A percentile compares a stretch with the other conserved stretches of the same genome.
These are phyloP conservation scores for Penicillium fimorum DNA, from an alignment of 495 filamentous ascomycete species.

Conservation along the genomic window DNA sequence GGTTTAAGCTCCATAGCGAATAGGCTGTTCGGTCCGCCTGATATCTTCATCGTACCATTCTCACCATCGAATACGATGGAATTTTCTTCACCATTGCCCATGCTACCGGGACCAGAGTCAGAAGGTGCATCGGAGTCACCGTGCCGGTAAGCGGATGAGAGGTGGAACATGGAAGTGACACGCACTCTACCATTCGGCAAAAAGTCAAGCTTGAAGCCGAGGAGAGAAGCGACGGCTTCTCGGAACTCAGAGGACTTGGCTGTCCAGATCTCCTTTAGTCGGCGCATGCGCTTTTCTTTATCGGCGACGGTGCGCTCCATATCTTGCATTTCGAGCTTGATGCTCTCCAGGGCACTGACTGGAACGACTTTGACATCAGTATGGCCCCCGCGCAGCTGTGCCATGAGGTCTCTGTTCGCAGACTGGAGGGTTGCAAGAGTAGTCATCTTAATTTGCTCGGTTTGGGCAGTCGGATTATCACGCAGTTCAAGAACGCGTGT, in stretches of 20 bases:
- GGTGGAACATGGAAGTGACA: conserved; percentile 76
- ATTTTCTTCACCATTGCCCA: conserved; percentile 62
- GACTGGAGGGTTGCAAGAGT: conserved; percentile 73
- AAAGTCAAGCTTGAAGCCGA: conserved; percentile 93
- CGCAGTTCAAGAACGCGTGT: conserved; percentile 85
- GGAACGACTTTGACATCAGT: conserved; percentile 61
- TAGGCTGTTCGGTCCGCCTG: conserved; percentile 77
- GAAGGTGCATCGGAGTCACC: conserved; percentile 53
- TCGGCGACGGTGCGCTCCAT: conserved; percentile 71
- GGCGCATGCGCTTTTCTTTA: conserved; percentile 77
- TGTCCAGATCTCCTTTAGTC: conserved; percentile 86
- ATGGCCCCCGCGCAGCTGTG: conserved; percentile 61
- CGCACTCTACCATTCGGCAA: conserved; percentile 88
- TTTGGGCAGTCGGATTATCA: conserved; percentile 82
- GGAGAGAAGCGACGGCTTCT: conserved; percentile 80
- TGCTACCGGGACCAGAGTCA: conserved; percentile 52
- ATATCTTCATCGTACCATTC: conserved; percentile 94
- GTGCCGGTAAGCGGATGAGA: conserved; percentile 52
- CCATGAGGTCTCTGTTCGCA: conserved; percentile 81
- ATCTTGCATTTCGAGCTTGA: conserved; percentile 68
- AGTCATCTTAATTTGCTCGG: conserved; percentile 74
- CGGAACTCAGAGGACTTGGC: conserved; percentile 90
- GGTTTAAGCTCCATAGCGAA: conserved; percentile 83
- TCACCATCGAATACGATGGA: conserved; percentile 97
- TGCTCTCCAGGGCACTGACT: conserved; percentile 68